These are phyloP conservation scores for Sporothrix pseudoabietina DNA, from an alignment of 2,329 filamentous ascomycete genomes.

Conservation along the genomic window DNA sequence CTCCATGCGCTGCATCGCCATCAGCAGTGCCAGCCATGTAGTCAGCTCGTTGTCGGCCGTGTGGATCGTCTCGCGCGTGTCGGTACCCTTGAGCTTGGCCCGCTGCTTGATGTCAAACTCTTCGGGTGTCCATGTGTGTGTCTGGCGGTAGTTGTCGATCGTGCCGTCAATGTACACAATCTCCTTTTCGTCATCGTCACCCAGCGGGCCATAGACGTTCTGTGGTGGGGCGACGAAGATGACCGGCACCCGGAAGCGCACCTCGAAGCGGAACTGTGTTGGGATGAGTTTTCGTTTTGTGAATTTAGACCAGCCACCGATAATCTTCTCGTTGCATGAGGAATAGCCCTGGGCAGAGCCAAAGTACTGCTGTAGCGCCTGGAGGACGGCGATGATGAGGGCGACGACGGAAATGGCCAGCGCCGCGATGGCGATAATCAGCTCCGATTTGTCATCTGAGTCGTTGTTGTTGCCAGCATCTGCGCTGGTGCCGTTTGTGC, in stretches of 20 bases:
- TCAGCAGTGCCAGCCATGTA: conserved; percentile 56
- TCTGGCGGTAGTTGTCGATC: conserved; percentile 38
- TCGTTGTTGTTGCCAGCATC: conserved; percentile 20
- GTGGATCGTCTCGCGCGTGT: conserved; percentile 43
- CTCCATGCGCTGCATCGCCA: conserved; percentile 55
- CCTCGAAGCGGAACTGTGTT: conserved; percentile 53
- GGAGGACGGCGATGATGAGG: conserved; percentile 49
- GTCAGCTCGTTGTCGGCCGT: conserved; percentile 60
- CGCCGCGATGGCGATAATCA: conserved; percentile 47
- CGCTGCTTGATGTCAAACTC: conserved; percentile 27
- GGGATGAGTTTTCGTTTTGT: conserved; percentile 46
- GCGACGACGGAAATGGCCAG: conserved; percentile 52
- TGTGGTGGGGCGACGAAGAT: conserved; percentile 51
- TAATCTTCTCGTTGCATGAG: conserved; percentile 51
- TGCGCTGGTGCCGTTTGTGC: not conserved
- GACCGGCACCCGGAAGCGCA: conserved; percentile 52
- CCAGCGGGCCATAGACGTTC: conserved; percentile 45
- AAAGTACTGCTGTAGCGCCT: conserved; percentile 55
- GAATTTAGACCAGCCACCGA: conserved; percentile 50
- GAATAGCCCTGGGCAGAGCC: conserved; percentile 53
- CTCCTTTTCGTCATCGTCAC: conserved; percentile 36
- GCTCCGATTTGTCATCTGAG: conserved; percentile 39
- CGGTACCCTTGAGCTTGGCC: conserved; percentile 27
- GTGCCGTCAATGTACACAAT: conserved; percentile 47
- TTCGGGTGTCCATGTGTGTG: conserved; percentile 35